These are phyloP conservation scores for Polyrhizophydium stewartii DNA, from an alignment of 371 early-diverging fungal species.

Conservation along the genomic window DNA sequence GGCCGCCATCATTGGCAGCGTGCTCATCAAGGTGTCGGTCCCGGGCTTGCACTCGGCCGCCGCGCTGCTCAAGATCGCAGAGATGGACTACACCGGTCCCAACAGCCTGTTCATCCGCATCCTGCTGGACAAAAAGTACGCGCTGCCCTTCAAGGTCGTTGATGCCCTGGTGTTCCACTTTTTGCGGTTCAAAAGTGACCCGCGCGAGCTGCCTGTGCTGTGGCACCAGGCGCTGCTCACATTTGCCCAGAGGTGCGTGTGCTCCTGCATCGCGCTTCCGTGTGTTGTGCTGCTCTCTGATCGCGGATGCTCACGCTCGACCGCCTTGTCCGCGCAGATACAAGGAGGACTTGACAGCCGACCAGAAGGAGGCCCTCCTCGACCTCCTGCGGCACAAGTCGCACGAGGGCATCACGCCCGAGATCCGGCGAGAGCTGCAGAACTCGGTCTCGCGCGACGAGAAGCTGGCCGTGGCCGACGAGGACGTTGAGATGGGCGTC, in stretches of 20 bases:
- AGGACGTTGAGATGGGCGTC: slow-evolving; percentile 9
- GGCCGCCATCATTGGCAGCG: slow-evolving; percentile 92
- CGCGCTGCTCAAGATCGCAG: slow-evolving; percentile 87
- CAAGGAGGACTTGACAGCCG: slow-evolving; percentile 89
- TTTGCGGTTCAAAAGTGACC: slow-evolving; percentile 77
- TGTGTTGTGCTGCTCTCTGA: not conserved
- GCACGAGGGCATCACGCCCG: slow-evolving; percentile 84
- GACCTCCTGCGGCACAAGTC: slow-evolving; percentile 71
- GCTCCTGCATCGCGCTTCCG: not conserved
- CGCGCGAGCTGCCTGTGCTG: slow-evolving; percentile 86
- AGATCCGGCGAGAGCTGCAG: slow-evolving; percentile 81
- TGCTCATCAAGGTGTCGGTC: slow-evolving; percentile 86
- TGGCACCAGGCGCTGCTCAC: slow-evolving; percentile 96
- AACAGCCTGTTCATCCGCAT: slow-evolving; percentile 91
- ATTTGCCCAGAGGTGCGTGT: slow-evolving; percentile 76
- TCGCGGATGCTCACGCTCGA: no score
- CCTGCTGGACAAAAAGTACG: slow-evolving; percentile 96
- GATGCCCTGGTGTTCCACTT: slow-evolving; percentile 95
- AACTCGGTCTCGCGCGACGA: slow-evolving; percentile 30
- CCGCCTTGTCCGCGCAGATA: slow-evolving; percentile 54
- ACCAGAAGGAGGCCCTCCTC: slow-evolving; percentile 88
- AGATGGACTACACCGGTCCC: slow-evolving; percentile 95
- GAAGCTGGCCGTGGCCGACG: slow-evolving; percentile 6
- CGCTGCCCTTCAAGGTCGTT: slow-evolving; percentile 93
- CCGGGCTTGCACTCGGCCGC: slow-evolving; percentile 95